Evolutionary conservation across 2,329 filamentous ascomycete genomes (phyloP).

Genomic region (Orbilia ellipsospora): DNA sequence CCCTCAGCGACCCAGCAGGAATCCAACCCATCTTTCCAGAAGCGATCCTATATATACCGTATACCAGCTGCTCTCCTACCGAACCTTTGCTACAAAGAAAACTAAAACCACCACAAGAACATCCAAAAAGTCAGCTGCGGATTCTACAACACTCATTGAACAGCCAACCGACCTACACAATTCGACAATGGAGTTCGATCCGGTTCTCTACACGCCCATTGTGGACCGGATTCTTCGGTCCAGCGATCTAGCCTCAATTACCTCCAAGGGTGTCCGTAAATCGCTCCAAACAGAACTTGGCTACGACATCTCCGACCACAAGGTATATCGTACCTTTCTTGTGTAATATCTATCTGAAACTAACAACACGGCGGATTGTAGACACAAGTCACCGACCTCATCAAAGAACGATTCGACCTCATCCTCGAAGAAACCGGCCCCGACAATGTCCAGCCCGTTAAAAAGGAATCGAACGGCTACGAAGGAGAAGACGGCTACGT

Average conservation of each 20-base stretch:
- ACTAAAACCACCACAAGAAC: background rate
- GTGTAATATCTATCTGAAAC: constrained; percentile 25
- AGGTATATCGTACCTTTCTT: constrained; percentile 63
- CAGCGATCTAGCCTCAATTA: constrained; percentile 72
- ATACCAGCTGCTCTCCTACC: constrained; percentile 28
- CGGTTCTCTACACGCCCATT: constrained; percentile 68
- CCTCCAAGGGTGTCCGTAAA: constrained; percentile 72
- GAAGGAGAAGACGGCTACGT: constrained; percentile 59
- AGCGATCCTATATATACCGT: constrained; percentile 21
- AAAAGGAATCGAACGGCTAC: constrained; percentile 62
- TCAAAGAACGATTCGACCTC: constrained; percentile 79
- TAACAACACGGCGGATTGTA: constrained; percentile 60
- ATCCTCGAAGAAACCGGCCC: constrained; percentile 68
- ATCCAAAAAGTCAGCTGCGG: constrained; percentile 12
- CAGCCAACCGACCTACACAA: constrained; percentile 12
- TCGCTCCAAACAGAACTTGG: constrained; percentile 69
- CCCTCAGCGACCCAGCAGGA: background rate
- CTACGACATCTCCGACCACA: constrained; percentile 71
- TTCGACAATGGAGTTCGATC: constrained; percentile 31
- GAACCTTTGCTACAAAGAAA: constrained; percentile 32
- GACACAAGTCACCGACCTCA: constrained; percentile 77
- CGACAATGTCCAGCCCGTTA: constrained; percentile 60
- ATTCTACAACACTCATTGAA: constrained; percentile 12
- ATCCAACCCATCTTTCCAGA: background rate
- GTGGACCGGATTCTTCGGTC: constrained; percentile 71